phyloP scores from a whole-genome alignment of 805 yeast species.

The Kluyveromyces siamensis region DNA sequence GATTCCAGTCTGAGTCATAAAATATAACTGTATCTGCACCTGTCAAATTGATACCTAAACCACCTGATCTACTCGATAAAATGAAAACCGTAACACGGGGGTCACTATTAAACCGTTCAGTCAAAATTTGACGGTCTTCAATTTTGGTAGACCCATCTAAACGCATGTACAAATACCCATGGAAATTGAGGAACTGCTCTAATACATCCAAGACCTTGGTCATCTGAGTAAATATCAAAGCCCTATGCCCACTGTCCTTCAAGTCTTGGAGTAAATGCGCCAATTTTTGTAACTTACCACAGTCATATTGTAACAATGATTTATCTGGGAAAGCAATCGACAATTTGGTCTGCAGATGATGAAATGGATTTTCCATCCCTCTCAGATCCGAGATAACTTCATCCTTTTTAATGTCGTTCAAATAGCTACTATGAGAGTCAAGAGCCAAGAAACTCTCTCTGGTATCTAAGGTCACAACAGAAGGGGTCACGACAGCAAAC shows the following conservation, averaged over 20 bases:
- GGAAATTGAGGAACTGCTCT: constrained; percentile 87
- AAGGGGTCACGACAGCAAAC: constrained; percentile 82
- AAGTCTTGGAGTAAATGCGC: constrained; percentile 68
- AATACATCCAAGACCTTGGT: constrained; percentile 89
- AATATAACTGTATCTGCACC: constrained; percentile 99
- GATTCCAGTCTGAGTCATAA: constrained; percentile 98
- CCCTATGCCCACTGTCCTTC: constrained; percentile 84
- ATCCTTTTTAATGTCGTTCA: constrained; percentile 13
- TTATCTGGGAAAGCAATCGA: constrained; percentile 96
- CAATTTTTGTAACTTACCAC: constrained; percentile 89
- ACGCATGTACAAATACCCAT: constrained; percentile 90
- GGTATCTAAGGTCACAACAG: constrained; percentile 70
- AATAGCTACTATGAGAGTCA: constrained; percentile 21
- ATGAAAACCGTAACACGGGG: constrained; percentile 82
- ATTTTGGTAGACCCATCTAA: constrained; percentile 96
- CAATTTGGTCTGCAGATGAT: constrained; percentile 72
- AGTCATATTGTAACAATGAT: constrained; percentile 82
- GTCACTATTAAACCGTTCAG: constrained; percentile 88
- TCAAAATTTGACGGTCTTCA: constrained; percentile 90
- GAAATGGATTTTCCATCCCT: constrained; percentile 46
- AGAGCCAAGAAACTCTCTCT: constrained; percentile 31
- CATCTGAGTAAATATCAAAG: constrained; percentile 95
- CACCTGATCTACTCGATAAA: constrained; percentile 93
- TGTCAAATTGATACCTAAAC: constrained; percentile 91
- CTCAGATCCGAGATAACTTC: constrained; percentile 5